A percentile compares a stretch with the other conserved stretches of the same genome.
Conservation (phyloP, 495 filamentous ascomycete genomes). For the Amphirosellinia nigrospora region DNA sequence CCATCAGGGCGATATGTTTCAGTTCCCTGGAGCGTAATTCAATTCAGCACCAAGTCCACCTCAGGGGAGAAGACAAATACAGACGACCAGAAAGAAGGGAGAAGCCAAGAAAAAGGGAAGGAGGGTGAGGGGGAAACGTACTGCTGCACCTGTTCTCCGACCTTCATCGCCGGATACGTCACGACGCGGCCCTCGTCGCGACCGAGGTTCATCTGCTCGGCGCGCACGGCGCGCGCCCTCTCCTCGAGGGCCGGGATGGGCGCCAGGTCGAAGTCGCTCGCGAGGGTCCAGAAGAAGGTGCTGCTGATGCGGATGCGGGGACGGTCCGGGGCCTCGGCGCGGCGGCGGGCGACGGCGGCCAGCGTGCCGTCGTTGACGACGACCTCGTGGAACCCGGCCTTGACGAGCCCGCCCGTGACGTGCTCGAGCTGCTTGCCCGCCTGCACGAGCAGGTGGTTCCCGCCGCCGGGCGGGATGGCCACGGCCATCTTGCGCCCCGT, state of each 20-base stretch:
- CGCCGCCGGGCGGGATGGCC: slow-evolving; percentile 53
- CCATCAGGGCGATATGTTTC: slow-evolving; percentile 51
- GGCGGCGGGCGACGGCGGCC: slow-evolving; percentile 43
- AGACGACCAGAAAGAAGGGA: too few species aligned
- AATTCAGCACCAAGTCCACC: not conserved
- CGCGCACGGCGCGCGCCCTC: slow-evolving; percentile 44
- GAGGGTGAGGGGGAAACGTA: slow-evolving; percentile 34
- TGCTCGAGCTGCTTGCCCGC: slow-evolving; percentile 62
- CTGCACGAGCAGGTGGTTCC: slow-evolving; percentile 57
- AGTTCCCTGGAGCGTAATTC: slow-evolving; percentile 26
- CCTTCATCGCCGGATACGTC: slow-evolving; percentile 51
- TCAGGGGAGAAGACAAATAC: not conserved
- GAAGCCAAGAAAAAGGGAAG: not conserved
- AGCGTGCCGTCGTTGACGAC: slow-evolving; percentile 55
- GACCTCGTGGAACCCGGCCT: slow-evolving; percentile 61
- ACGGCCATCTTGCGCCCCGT: slow-evolving; percentile 56
- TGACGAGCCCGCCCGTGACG: slow-evolving; percentile 57
- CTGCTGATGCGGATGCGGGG: slow-evolving; percentile 55
- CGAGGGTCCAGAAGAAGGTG: slow-evolving; percentile 59
- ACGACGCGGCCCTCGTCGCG: slow-evolving; percentile 54
- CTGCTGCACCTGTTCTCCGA: slow-evolving; percentile 55
- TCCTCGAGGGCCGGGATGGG: slow-evolving; percentile 49
- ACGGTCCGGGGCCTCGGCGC: slow-evolving; percentile 42
- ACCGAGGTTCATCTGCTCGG: slow-evolving; percentile 49
- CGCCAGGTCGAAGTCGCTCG: slow-evolving; percentile 51